A percentile compares a stretch with the other conserved stretches of the same genome.
These are phyloP conservation scores for Viridothelium virens DNA, from an alignment of 495 filamentous ascomycete species.

Conservation along the genomic window DNA sequence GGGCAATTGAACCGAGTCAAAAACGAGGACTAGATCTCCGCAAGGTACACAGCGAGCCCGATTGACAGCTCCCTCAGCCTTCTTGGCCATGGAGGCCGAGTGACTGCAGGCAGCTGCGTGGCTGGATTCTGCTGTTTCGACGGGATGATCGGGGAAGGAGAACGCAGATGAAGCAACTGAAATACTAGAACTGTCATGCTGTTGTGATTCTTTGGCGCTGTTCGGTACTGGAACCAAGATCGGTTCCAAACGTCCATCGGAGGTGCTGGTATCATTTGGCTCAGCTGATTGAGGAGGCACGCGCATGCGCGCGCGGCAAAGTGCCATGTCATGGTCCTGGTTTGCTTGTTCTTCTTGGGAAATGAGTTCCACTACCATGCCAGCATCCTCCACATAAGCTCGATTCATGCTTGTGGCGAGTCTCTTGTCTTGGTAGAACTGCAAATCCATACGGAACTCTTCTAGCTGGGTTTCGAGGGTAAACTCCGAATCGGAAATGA, in stretches of 20 bases:
- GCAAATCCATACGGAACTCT: neutral
- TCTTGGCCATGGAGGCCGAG: neutral
- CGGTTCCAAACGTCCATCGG: neutral
- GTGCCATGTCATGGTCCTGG: neutral
- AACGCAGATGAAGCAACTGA: too few relatives aligned
- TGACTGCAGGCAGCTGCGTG: neutral
- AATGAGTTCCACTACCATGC: neutral
- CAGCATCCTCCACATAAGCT: neutral
- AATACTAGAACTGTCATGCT: neutral
- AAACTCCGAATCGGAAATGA: neutral
- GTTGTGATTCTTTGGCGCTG: too few relatives aligned
- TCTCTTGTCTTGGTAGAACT: neutral
- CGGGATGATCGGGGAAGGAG: too few relatives aligned
- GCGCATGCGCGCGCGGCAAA: neutral
- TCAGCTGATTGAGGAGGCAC: neutral
- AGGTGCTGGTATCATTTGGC: neutral
- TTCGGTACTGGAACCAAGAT: too few relatives aligned
- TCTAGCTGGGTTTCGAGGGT: neutral
- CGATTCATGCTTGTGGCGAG: neutral
- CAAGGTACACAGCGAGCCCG: neutral
- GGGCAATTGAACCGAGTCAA: neutral
- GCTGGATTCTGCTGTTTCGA: too few relatives aligned
- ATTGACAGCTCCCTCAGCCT: neutral
- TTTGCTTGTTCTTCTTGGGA: neutral
- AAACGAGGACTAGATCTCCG: neutral